Evolutionary conservation across 352 stramenopile species (phyloP).

Genomic region (Globisporangium canariense): DNA sequence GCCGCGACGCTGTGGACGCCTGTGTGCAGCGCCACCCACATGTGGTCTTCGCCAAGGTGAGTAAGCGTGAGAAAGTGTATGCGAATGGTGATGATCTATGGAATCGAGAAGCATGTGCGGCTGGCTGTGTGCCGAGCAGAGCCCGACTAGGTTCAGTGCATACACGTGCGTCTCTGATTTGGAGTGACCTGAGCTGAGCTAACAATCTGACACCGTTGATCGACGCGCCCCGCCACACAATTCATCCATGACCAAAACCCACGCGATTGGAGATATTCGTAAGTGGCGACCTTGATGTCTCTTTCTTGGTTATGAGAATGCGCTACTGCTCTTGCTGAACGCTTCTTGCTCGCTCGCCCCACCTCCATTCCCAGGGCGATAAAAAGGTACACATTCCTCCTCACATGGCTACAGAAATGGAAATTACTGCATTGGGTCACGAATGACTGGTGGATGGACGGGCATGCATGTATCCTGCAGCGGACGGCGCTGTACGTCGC

Average conservation of each 20-base stretch:
- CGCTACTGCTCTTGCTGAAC: not conserved
- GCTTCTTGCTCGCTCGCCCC: not conserved
- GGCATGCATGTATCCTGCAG: slow-evolving; percentile 16
- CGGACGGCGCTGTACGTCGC: slow-evolving; percentile 62
- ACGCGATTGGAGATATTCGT: slow-evolving; percentile 9
- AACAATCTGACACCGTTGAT: not conserved
- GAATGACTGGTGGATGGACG: not conserved
- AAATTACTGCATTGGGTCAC: not conserved
- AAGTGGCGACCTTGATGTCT: not conserved
- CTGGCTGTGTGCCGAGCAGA: not conserved
- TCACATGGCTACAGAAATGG: slow-evolving; percentile 1
- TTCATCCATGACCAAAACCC: not conserved
- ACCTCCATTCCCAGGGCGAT: slow-evolving; percentile 7
- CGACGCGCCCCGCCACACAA: not conserved
- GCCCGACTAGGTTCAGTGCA: not conserved
- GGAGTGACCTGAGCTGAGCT: not conserved
- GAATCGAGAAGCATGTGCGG: not conserved
- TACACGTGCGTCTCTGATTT: not conserved
- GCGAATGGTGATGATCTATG: not conserved
- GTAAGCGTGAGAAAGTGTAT: not conserved
- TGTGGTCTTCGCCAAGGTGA: slow-evolving; percentile 42
- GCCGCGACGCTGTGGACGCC: slow-evolving; percentile 22
- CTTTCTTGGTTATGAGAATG: not conserved
- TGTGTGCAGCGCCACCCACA: slow-evolving; percentile 26
- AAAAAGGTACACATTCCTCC: slow-evolving; percentile 14